phyloP scores from a whole-genome alignment of 768 basidiomycete genomes.

The Nidula microcarpa region DNA sequence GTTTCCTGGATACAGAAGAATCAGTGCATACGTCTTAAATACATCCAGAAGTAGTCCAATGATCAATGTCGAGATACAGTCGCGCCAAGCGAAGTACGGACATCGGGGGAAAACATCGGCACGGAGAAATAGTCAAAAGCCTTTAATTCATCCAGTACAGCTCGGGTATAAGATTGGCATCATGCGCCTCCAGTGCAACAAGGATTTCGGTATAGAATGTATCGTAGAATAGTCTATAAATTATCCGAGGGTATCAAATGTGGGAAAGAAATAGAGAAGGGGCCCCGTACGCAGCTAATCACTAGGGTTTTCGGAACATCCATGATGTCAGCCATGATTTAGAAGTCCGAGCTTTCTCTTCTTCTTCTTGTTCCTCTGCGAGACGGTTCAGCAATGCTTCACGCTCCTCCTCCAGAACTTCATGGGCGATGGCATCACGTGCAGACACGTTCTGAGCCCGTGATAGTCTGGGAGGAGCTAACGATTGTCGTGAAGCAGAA shows the following conservation, averaged over 20 bases:
- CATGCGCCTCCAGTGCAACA: constrained; percentile 14
- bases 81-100: constrained; percentile 20
- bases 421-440: constrained; percentile 61
- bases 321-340: constrained; percentile 65
- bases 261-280: constrained; percentile 19
- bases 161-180: constrained; percentile 12
- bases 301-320: constrained; percentile 51
- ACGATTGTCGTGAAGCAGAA: constrained; percentile 28
- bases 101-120: constrained; percentile 32
- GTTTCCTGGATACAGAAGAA: background rate
- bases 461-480: constrained; percentile 17
- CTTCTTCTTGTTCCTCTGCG: constrained; percentile 53
- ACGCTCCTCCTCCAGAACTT: constrained; percentile 70
- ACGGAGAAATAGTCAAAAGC: constrained; percentile 21
- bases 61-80: constrained; percentile 28
- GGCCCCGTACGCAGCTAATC: constrained; percentile 18
- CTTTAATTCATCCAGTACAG: constrained; percentile 3
- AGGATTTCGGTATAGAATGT: constrained; percentile 16
- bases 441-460: constrained; percentile 46
- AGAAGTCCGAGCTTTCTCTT: constrained; percentile 35
- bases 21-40: constrained; percentile 6
- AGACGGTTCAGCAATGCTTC: constrained; percentile 49
- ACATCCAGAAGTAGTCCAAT: constrained; percentile 6
- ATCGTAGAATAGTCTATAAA: constrained; percentile 21
- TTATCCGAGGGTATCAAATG: constrained; percentile 36